Base-by-base conservation (phyloP, 2,329 filamentous ascomycete genomes). In the Calonectria pteridis region DNA sequence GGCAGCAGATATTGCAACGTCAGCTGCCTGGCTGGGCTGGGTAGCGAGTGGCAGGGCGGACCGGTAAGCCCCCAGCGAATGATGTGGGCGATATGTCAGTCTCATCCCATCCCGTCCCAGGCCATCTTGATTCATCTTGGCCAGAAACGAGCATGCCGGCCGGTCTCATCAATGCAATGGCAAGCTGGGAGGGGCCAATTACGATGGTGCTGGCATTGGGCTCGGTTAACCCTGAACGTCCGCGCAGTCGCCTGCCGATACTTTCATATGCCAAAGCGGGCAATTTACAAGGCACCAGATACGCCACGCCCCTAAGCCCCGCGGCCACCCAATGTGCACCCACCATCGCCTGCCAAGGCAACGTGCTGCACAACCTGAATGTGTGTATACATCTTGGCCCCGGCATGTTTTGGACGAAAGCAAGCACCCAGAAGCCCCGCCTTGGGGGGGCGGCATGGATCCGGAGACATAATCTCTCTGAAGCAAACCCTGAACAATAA, bases 211-310 rank as follows among this genome's bases (percentile, higher is more conserved):
- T 50, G 28, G 29, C 40, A 37, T 14, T 59, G 55, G 53, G 63
- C 35, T 59, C 55, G 59, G 58, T 33, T 46, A 35, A 67, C 63
- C 53, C 53, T 59, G 65, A 66, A 28, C 40, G 31, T 37, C 28
- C 33, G 50, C 43, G n/a, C 50, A 69, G 67, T 35, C 43, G 53
- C 43, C 50, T 62, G 35, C 33, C 37, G 55, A 35, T 40, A 62
- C 66, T 70, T 51, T 58, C 66, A 65, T 62, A 50, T 50, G 70
- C 58, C 65, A 55, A 58, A 66, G 71, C 66, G 71, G 66, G 37
- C 66, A 65, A 66, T 73, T 66, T 73, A 58, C 71, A 73, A 66
- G 66, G 59, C 71, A 73, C 71, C 59, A 64, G 63, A 62, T 59
- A 43, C 70, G 67, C 65, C 49, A 65, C 58, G 40, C 70, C 35